Evolutionary conservation across 2,329 filamentous ascomycete species (phyloP).

Genomic region (Ophiocordyceps camponoti-saundersi): DNA sequence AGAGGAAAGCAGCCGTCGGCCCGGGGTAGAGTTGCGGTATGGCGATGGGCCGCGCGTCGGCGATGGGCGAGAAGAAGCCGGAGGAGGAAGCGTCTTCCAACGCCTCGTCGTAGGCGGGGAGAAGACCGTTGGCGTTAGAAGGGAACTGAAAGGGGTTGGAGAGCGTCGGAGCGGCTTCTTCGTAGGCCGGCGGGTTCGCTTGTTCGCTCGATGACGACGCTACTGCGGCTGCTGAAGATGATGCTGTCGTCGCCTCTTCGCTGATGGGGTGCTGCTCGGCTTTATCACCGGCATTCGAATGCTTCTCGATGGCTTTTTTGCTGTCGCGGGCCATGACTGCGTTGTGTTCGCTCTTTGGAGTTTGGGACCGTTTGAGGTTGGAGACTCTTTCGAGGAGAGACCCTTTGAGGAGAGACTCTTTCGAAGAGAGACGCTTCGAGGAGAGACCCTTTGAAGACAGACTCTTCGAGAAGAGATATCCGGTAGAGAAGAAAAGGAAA

Average conservation of each 20-base stretch:
- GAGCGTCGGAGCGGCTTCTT: slow-evolving; percentile 3
- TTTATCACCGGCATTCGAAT: not conserved
- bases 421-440: too few relatives aligned
- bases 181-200: slow-evolving; percentile 2
- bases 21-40: slow-evolving; percentile 20
- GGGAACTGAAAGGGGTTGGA: slow-evolving; percentile 23
- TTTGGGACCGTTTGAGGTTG: too few relatives aligned
- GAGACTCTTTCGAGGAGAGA: too few relatives aligned
- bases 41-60: slow-evolving; percentile 14
- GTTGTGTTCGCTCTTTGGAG: too few relatives aligned
- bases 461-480: too few relatives aligned
- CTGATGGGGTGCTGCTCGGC: too few relatives aligned
- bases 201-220: not conserved
- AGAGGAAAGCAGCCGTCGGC: slow-evolving; percentile 19
- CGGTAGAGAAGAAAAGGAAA: too few relatives aligned
- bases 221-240: too few relatives aligned
- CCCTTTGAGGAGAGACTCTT: not conserved
- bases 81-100: not conserved
- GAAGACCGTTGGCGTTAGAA: slow-evolving; percentile 8
- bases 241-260: too few relatives aligned
- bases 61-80: not conserved
- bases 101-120: slow-evolving; percentile 12
- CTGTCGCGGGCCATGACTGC: slow-evolving; percentile 6
- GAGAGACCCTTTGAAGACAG: not conserved
- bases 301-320: not conserved